Conservation (phyloP, 2,329 filamentous ascomycete genomes). For the Aureobasidium sp. region DNA sequence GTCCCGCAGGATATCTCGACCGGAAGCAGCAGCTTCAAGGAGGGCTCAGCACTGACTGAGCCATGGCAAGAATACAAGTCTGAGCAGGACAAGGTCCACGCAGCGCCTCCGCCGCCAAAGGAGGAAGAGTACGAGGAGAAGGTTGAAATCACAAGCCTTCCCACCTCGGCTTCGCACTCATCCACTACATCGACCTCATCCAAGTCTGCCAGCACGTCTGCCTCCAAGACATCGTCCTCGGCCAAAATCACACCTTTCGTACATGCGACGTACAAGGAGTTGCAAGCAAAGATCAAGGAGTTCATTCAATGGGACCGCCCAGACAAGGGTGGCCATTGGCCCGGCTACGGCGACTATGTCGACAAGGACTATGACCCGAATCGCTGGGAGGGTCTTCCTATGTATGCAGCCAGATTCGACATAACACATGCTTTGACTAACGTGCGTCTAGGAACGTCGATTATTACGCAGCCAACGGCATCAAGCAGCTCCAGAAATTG, state of each 20-base stretch:
- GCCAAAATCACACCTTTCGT: slow-evolving; percentile 10
- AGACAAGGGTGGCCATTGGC: slow-evolving; percentile 32
- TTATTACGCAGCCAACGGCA: slow-evolving; percentile 28
- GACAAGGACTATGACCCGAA: slow-evolving; percentile 38
- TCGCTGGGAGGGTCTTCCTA: slow-evolving; percentile 36
- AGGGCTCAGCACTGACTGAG: background rate
- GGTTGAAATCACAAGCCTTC: background rate
- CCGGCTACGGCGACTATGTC: slow-evolving; percentile 34
- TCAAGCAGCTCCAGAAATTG: slow-evolving; percentile 19
- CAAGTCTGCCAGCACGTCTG: background rate
- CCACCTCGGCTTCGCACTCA: background rate
- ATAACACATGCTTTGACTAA: slow-evolving; percentile 14
- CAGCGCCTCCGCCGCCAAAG: background rate
- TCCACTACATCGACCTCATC: background rate
- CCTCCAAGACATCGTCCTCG: background rate
- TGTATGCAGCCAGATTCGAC: slow-evolving; percentile 17
- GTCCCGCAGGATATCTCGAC: background rate
- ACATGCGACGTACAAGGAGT: slow-evolving; percentile 11
- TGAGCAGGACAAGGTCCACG: background rate
- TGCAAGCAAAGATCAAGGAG: slow-evolving; percentile 29
- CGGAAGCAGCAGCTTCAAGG: background rate
- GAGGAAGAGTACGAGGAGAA: slow-evolving; percentile 9
- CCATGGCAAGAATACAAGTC: slow-evolving; percentile 8
- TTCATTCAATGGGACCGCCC: slow-evolving; percentile 34
- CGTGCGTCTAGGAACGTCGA: slow-evolving; percentile 25